Evolutionary conservation across 306 rosid species (phyloP), one percentile per base, ranked within the genome.

Genomic region (Hippophae tibetana): DNA sequence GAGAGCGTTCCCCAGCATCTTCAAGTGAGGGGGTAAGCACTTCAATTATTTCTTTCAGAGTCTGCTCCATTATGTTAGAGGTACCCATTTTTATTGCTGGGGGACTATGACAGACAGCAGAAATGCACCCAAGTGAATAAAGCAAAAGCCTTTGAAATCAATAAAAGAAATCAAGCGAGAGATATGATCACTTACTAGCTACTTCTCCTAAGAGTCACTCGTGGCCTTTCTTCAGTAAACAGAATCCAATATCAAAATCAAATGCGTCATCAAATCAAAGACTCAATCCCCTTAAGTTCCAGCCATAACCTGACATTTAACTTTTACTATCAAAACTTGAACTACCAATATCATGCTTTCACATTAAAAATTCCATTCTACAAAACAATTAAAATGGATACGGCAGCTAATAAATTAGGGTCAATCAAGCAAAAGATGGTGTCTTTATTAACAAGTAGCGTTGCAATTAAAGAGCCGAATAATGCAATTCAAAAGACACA

Each of bases 1-100:
- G 75, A 56, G 59, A 59, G 13, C 99, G 83, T 41, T 57, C 44
- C 13, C 3, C 61, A 87, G 86, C 57, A 72, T 92, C 95, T 53
- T 56, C 74, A 11, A 58, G 74, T 44, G 11, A 43, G 45, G 96
- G 96, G 53, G 75, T 65, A 63, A 78, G 49, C 66, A 51, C 86
- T 27, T 0, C 63, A 57, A 85, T 82, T 65, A 92, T 72, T 54
- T 82, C 83, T 55, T 47, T 69, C 41, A 83, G 51, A 67, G 69
- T 71, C 60, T 7, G 58, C 60, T 79, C 95, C 81, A 92, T 43
- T 62, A 54, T 57, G 47, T 10, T 42, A 69, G 43, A 49, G 49
- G 62, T 43, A 47, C 47, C 74, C 97, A 89, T 82, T 31, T 63
- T 65, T 52, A 38, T 42, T 47, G 51, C 76, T 72, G 61, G 23